Percentiles rank a stretch among this genome's conserved stretches.
phyloP scores from a whole-genome alignment of 805 yeast species.

The Cyberlindnera amylophila region DNA sequence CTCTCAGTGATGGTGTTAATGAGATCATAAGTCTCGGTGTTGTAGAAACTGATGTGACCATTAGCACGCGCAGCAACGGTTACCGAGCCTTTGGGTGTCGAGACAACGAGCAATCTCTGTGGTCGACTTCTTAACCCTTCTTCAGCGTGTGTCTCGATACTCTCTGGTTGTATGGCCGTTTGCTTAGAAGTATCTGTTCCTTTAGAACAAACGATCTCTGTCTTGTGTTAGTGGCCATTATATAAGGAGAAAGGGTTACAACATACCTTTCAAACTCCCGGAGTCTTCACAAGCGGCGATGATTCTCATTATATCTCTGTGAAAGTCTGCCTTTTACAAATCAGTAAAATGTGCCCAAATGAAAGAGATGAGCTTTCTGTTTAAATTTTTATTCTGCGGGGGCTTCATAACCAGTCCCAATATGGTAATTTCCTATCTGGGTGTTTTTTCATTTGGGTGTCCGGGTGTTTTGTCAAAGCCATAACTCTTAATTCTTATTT shows the following conservation, averaged over 20 bases:
- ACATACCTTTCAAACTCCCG: constrained; percentile 49
- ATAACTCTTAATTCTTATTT: too few relatives aligned
- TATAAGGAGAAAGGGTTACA: neutral
- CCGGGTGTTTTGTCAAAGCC: too few relatives aligned
- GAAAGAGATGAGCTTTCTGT: too few relatives aligned
- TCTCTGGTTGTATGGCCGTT: constrained; percentile 59
- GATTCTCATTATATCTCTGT: constrained; percentile 45
- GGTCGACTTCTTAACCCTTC: constrained; percentile 38
- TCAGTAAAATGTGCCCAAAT: too few relatives aligned
- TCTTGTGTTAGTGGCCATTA: neutral
- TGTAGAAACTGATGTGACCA: constrained; percentile 40
- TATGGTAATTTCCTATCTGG: too few relatives aligned
- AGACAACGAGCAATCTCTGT: constrained; percentile 35
- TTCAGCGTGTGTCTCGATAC: constrained; percentile 41
- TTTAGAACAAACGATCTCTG: constrained; percentile 53
- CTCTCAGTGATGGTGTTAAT: constrained; percentile 17
- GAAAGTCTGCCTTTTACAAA: too few relatives aligned
- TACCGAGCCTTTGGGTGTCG: constrained; percentile 30
- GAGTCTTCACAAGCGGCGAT: constrained; percentile 63
- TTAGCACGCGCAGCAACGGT: constrained; percentile 44
- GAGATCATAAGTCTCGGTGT: constrained; percentile 28
- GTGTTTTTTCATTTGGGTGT: too few relatives aligned
- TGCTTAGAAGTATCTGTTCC: constrained; percentile 81
- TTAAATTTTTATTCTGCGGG: too few relatives aligned
- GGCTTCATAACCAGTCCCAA: too few relatives aligned